Conservation (phyloP, 2,329 filamentous ascomycete species). For the Ophiosphaerella herpotricha region DNA sequence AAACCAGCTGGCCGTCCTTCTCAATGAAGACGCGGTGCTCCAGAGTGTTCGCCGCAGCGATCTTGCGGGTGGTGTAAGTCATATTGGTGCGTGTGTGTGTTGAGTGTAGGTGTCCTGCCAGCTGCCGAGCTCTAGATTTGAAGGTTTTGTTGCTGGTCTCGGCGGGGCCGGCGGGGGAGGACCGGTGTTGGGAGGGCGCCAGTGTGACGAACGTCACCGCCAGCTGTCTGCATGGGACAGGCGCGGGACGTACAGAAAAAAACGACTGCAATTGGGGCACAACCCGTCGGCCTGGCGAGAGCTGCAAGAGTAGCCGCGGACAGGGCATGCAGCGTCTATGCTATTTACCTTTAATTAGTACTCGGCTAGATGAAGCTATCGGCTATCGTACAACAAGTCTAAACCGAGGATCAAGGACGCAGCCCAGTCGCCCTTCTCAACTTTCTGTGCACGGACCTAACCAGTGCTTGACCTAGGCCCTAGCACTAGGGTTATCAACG, state of each 20-base stretch:
- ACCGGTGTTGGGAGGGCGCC: conserved; percentile 44
- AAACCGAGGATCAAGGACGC: conserved; percentile 33
- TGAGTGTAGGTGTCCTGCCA: conserved; percentile 47
- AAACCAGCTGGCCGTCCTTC: conserved; percentile 92
- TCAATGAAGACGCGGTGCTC: conserved; percentile 98
- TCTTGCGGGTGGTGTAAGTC: conserved; percentile 83
- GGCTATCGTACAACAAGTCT: conserved; percentile 14
- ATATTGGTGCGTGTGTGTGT: conserved; percentile 44
- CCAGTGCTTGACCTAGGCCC: not conserved
- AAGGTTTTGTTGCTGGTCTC: conserved; percentile 46
- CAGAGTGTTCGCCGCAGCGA: conserved; percentile 87
- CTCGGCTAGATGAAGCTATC: conserved; percentile 23
- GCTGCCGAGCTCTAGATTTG: conserved; percentile 45
- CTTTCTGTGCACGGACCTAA: conserved; percentile 15
- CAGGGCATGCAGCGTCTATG: conserved; percentile 30
- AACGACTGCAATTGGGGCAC: conserved; percentile 19
- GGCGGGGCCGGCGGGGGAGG: conserved; percentile 44
- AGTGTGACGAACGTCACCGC: conserved; percentile 46
- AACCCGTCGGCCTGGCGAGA: conserved; percentile 26
- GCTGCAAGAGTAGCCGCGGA: conserved; percentile 25
- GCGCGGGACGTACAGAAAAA: conserved; percentile 21
- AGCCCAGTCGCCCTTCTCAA: conserved; percentile 5
- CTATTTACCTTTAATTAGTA: conserved; percentile 14
- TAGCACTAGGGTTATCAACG: not conserved
- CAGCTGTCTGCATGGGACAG: conserved; percentile 42